These are phyloP conservation scores for Pyrrhoderma noxium DNA, from an alignment of 1,284 basidiomycete genomes.

Conservation along the genomic window DNA sequence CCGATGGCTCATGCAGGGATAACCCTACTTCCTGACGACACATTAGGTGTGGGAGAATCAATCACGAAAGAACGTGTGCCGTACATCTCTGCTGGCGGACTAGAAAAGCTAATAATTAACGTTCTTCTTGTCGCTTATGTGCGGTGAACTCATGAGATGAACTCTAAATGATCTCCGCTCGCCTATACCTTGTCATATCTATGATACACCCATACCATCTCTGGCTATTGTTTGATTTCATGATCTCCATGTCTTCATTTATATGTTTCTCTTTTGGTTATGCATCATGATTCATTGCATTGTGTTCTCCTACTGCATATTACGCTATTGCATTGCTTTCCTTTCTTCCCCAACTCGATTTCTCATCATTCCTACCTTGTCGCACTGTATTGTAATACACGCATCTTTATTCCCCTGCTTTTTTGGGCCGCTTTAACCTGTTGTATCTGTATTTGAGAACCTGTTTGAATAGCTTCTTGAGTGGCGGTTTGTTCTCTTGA, in stretches of 20 bases:
- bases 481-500: too few species aligned
- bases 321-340: slow-evolving; percentile 5
- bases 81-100: slow-evolving; percentile 54
- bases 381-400: slow-evolving; percentile 2
- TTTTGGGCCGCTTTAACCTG: background rate
- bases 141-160: slow-evolving; percentile 29
- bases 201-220: background rate
- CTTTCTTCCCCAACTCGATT: background rate
- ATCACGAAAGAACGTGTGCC: slow-evolving; percentile 63
- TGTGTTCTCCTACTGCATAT: background rate
- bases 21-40: slow-evolving; percentile 50
- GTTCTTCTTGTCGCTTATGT: slow-evolving; percentile 62
- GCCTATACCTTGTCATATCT: too few species aligned
- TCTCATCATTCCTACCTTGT: background rate
- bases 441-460: slow-evolving; percentile 1
- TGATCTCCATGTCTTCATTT: background rate
- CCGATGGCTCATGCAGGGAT: slow-evolving; percentile 57
- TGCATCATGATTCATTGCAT: background rate
- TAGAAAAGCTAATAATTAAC: slow-evolving; percentile 70
- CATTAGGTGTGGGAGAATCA: slow-evolving; percentile 30
- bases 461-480: too few species aligned
- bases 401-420: background rate
- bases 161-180: too few species aligned
- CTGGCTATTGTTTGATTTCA: background rate
- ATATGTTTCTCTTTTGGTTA: background rate